These are phyloP conservation scores for Cladobotryum mycophilum DNA, from an alignment of 2,329 filamentous ascomycete genomes.

Conservation along the genomic window DNA sequence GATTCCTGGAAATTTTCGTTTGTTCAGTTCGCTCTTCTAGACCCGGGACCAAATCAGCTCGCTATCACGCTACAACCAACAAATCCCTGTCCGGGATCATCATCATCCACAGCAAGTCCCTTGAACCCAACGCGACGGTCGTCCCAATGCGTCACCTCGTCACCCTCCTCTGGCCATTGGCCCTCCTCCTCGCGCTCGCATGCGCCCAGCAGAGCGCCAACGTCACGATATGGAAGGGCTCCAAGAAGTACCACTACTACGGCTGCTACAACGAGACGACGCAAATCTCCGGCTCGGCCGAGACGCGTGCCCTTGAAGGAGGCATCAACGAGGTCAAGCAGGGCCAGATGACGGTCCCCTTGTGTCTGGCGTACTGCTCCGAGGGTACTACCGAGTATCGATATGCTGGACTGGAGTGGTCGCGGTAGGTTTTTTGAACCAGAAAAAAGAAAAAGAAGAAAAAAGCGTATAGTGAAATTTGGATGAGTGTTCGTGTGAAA, in stretches of 20 bases:
- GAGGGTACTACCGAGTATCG: constrained; percentile 32
- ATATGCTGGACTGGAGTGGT: constrained; percentile 51
- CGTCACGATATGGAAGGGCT: constrained; percentile 29
- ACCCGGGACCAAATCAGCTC: too few relatives aligned
- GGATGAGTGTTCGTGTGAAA: not conserved
- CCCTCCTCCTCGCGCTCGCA: constrained; percentile 12
- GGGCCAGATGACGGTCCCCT: constrained; percentile 45
- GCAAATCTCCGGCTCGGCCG: constrained; percentile 33
- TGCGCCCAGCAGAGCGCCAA: constrained; percentile 12
- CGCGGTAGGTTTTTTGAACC: constrained; percentile 28
- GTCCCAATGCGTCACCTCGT: not conserved
- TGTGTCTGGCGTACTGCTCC: constrained; percentile 48
- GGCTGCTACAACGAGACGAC: constrained; percentile 56
- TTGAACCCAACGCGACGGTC: too few relatives aligned
- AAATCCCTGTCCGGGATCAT: too few relatives aligned
- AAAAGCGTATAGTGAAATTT: not conserved
- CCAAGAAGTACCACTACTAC: constrained; percentile 40
- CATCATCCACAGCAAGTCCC: too few relatives aligned
- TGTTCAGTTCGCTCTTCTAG: too few relatives aligned
- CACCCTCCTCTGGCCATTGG: not conserved
- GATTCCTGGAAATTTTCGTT: too few relatives aligned
- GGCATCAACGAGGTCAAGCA: constrained; percentile 34
- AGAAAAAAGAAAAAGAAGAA: not conserved
- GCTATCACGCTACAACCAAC: too few relatives aligned
- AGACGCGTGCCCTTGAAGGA: constrained; percentile 41